These are phyloP conservation scores for Marasmius tenuissimus DNA, from an alignment of 1,284 basidiomycete genomes.

Conservation along the genomic window DNA sequence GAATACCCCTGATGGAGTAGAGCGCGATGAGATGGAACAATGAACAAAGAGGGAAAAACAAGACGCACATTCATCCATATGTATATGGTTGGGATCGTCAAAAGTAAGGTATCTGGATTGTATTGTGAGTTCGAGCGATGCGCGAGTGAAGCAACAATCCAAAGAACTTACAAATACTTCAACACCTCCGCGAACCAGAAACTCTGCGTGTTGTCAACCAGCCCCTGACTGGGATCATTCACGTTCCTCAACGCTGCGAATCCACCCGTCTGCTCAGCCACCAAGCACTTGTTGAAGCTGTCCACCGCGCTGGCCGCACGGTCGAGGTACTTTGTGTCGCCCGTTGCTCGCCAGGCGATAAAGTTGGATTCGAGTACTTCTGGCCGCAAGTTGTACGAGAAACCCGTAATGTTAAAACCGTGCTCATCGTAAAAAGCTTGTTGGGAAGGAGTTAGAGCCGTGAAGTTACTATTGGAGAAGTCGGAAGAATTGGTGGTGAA, in stretches of 20 bases:
- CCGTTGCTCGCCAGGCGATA: slow-evolving; percentile 55
- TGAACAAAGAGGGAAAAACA: not conserved
- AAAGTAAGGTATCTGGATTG: not conserved
- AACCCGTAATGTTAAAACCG: slow-evolving; percentile 45
- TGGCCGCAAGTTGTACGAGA: slow-evolving; percentile 41
- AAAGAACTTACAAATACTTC: slow-evolving; percentile 45
- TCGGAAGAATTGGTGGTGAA: slow-evolving; percentile 47
- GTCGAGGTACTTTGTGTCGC: slow-evolving; percentile 32
- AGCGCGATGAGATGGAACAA: not conserved
- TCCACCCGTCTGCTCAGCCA: slow-evolving; percentile 27
- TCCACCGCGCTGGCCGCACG: slow-evolving; percentile 24
- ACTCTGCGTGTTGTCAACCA: slow-evolving; percentile 48
- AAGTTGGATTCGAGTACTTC: slow-evolving; percentile 61
- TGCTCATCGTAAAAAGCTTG: slow-evolving; percentile 42
- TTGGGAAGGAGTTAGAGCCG: slow-evolving; percentile 17
- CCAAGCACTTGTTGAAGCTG: slow-evolving; percentile 33
- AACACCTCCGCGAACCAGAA: slow-evolving; percentile 57
- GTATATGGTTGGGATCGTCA: not conserved
- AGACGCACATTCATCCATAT: not conserved
- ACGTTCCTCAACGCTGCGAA: slow-evolving; percentile 45
- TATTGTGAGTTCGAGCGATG: not conserved
- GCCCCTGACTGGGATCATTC: slow-evolving; percentile 27
- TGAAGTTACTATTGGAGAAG: slow-evolving; percentile 41
- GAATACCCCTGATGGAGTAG: not conserved
- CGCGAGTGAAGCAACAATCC: too few species aligned